Conservation (phyloP, 495 filamentous ascomycete species). For the Cladorrhinum samala region DNA sequence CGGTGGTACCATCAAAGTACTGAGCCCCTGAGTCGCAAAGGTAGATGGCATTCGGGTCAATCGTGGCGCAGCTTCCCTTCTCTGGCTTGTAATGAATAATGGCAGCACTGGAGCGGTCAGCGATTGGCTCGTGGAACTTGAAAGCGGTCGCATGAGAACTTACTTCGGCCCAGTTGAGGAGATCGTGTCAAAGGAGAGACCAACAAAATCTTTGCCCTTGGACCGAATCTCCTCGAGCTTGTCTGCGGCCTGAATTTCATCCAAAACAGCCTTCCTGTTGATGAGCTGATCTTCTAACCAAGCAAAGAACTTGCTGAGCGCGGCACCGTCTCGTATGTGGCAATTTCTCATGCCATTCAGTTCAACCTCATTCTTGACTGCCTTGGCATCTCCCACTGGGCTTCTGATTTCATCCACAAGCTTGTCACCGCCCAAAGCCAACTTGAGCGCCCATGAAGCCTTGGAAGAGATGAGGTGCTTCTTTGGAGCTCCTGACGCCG, state of each 20-base stretch:
- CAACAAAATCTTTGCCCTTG: constrained; percentile 77
- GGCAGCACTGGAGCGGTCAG: constrained; percentile 52
- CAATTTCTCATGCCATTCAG: constrained; percentile 89
- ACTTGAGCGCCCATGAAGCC: constrained; percentile 88
- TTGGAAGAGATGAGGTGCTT: constrained; percentile 88
- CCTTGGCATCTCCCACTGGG: constrained; percentile 88
- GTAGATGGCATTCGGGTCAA: constrained; percentile 85
- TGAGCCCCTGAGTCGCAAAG: constrained; percentile 97
- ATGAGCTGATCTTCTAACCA: constrained; percentile 90
- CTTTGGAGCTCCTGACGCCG: constrained; percentile 32
- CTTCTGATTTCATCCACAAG: constrained; percentile 82
- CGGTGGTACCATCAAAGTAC: constrained; percentile 92
- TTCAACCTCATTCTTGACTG: constrained; percentile 93
- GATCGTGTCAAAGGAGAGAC: constrained; percentile 92
- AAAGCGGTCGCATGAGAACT: constrained; percentile 12
- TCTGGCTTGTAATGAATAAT: constrained; percentile 98
- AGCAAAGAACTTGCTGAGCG: constrained; percentile 86
- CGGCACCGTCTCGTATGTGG: constrained; percentile 91
- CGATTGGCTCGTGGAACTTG: neutral
- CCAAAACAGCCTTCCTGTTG: constrained; percentile 63
- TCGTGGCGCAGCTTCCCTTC: constrained; percentile 68
- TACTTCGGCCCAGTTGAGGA: constrained; percentile 87
- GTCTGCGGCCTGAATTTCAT: constrained; percentile 87
- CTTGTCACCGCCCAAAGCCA: constrained; percentile 81
- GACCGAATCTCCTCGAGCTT: constrained; percentile 79